Evolutionary conservation across 2,329 filamentous ascomycete genomes (phyloP), one percentile per base, ranked within the genome.

Genomic region (Colletotrichum eremochloae): DNA sequence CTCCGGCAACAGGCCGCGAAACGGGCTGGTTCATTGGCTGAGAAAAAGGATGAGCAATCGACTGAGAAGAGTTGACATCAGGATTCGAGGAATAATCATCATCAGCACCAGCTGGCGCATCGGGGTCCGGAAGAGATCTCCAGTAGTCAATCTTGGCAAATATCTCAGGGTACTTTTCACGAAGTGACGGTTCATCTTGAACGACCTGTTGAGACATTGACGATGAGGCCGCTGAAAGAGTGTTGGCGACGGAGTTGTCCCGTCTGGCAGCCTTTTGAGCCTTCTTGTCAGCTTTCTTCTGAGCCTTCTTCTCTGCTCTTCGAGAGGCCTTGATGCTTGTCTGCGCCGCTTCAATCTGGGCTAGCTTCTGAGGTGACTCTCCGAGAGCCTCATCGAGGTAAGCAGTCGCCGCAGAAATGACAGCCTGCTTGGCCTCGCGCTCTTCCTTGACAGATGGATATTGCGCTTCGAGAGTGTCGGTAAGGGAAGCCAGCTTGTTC

Each of bases 261-360:
- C 58, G 58, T 14, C 63, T 58, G 44, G 57, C 20, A 15, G 58
- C 58, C 58, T 64, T 64, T 15, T 65, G 67, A 3, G 61, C 52
- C 24, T 69, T 69, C 42, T 68, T 71, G 31, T 71, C 52, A 33
- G 65, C 69, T 52, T 71, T 63, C 44, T 68, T 71, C 44, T 71
- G 57, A 3, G 58, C 69, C 52, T 71, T 68, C 53, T 68, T 63
- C 7, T 71, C 58, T 18, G 69, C 53, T 58, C 69, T 62, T 14
- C 69, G 69, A 3, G 58, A 68, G 18, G 69, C 29, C 18, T 63
- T 68, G 53, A 36, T 68, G n/a, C 52, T 60, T 12, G 20, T 40
- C n/a, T 61, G 38, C n/a, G 48, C 14, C 9, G 40, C 18, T 2
- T 33, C 24, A 1, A 29, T 46, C 2, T 29, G 56, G n/a, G 8